These are phyloP conservation scores for Sarcomyxa edulis DNA, from an alignment of 768 basidiomycete species.

Conservation along the genomic window DNA sequence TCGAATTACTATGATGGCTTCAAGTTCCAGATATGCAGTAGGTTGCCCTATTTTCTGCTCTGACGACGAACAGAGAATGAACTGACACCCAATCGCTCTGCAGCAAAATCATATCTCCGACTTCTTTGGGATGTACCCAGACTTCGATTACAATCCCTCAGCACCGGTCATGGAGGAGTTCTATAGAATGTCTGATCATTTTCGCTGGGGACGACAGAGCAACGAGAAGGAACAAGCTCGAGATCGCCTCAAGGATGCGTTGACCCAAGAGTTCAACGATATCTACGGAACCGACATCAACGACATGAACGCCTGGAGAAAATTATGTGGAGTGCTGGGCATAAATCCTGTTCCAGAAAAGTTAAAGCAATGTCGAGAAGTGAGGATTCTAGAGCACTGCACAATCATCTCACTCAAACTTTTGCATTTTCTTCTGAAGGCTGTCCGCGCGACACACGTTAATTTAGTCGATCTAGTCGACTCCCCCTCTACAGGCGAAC, in stretches of 20 bases:
- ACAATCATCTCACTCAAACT: background rate
- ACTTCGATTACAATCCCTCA: constrained; percentile 8
- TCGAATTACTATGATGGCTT: too few species aligned
- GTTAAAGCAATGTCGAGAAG: constrained; percentile 19
- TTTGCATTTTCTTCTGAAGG: constrained; percentile 11
- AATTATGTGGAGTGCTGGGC: constrained; percentile 13
- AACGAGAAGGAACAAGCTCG: constrained; percentile 12
- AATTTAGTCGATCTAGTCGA: constrained; percentile 36
- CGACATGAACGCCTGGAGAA: constrained; percentile 12
- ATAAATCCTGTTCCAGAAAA: constrained; percentile 22
- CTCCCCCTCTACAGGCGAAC: constrained; percentile 4
- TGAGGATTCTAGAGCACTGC: constrained; percentile 9
- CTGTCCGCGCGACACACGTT: constrained; percentile 24
- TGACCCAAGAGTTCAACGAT: constrained; percentile 26
- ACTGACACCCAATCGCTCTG: too few species aligned
- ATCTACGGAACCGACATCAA: constrained; percentile 26
- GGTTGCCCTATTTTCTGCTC: too few species aligned
- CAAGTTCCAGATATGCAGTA: too few species aligned
- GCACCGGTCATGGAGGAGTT: constrained; percentile 9
- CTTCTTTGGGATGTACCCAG: constrained; percentile 12
- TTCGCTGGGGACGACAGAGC: constrained; percentile 6
- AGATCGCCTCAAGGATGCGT: constrained; percentile 19
- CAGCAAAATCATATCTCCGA: too few species aligned
- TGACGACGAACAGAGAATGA: too few species aligned
- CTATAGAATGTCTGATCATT: constrained; percentile 12